Conservation (phyloP, 2,329 filamentous ascomycete genomes). For the Botrytis sinoallii region DNA sequence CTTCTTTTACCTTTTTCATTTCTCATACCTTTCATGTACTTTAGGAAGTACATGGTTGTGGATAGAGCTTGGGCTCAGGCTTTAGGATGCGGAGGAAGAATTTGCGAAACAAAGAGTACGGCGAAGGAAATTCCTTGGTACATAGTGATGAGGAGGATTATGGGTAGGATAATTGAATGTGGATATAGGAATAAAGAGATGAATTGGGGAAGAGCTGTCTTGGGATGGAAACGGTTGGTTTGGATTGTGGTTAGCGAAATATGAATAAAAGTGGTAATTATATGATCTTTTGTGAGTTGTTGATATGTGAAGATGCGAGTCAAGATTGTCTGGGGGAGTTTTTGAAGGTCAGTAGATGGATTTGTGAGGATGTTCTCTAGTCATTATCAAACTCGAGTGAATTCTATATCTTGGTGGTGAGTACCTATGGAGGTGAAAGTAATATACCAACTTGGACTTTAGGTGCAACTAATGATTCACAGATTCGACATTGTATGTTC, state of each 20-base stretch:
- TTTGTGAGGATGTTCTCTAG: too few relatives aligned
- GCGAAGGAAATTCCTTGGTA: not conserved
- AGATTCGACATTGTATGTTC: not conserved
- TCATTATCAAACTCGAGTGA: not conserved
- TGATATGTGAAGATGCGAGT: not conserved
- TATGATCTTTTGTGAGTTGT: not conserved
- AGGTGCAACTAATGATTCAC: not conserved
- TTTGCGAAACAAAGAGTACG: not conserved
- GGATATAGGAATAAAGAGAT: not conserved
- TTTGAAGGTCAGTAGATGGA: not conserved
- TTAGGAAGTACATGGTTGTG: not conserved
- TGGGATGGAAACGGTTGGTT: not conserved
- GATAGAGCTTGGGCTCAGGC: not conserved
- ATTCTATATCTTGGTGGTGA: not conserved
- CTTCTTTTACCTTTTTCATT: not conserved
- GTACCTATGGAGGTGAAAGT: not conserved
- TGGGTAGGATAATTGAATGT: not conserved
- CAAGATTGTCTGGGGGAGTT: too few relatives aligned
- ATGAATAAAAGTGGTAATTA: not conserved
- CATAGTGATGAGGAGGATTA: not conserved
- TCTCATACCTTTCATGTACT: not conserved
- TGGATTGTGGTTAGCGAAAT: not conserved
- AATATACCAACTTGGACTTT: not conserved
- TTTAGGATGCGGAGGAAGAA: not conserved
- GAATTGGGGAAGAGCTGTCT: not conserved